Base-by-base conservation (phyloP, 768 basidiomycete species). In the Hygrophorus pudorinus region DNA sequence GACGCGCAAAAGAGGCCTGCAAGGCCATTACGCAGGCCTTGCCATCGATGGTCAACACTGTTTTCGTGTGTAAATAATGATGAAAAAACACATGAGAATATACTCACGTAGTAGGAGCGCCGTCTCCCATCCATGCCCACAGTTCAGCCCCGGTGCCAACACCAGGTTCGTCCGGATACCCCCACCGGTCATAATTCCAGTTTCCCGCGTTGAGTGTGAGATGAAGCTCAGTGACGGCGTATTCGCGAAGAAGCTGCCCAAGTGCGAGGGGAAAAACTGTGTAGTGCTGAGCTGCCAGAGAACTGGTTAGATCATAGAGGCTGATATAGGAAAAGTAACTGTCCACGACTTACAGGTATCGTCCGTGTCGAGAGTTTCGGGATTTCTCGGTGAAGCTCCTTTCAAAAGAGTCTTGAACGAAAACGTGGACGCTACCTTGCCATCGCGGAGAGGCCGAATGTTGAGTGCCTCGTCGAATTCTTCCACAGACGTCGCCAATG, bases 1-100 rank as follows among this genome's bases (percentile, higher is more conserved):
- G 90, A 91, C 8, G 94, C 90, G 54, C 96, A 98, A 64, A 99
- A 97, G 3, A 97, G 67, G 14, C 96, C 96, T 0, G 91, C 84
- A 2, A 97, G 72, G 5, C 89, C 83, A 54, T 94, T 93, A 17
- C 90, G 79, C 3, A 96, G 73, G 6, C 81, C 83, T 47, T 73
- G 71, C 92, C 93, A 97, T 20, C 85, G 77, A 37, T 74, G 68
- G 48, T 88, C 83, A 24, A 84, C 64, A 16, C 86, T 90, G 31
- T 11, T 14, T 34, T n/a, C 3, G 21, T 17, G 11, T 16, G 30
- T 30, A 24, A 27, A 21, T 21, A 13, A 32, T 40, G 39, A 10
- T 4, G n/a, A 30, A 17, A 7, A 28, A 32, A 18, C 12, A 12
- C 30, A 21, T 13, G 4, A 12, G 46, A 13, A 12, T 30, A 35